Evolutionary conservation across 2,329 filamentous ascomycete species (phyloP).

Genomic region (Trichophyton benhamiae): DNA sequence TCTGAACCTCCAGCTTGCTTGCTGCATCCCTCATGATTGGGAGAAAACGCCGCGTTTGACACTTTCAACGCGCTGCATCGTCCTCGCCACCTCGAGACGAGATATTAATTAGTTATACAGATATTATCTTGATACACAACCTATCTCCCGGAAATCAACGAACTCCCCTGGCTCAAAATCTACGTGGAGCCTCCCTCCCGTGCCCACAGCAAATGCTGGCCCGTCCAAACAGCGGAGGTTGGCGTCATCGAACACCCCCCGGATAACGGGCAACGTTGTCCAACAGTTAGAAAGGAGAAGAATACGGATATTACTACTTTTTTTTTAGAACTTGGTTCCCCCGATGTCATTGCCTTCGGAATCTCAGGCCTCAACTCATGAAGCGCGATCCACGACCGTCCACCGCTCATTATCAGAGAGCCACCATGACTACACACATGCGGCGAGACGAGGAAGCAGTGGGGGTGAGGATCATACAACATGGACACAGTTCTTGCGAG

Average conservation of each 20-base stretch:
- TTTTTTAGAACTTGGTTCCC: background rate
- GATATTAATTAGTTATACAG: background rate
- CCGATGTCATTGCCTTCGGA: background rate
- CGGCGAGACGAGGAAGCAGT: background rate
- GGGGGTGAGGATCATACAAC: slow-evolving; percentile 2
- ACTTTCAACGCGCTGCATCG: background rate
- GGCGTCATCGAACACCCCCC: slow-evolving; percentile 17
- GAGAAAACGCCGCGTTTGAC: background rate
- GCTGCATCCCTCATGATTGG: background rate
- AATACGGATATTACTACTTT: background rate
- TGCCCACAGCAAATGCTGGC: slow-evolving; percentile 24
- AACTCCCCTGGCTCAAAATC: background rate
- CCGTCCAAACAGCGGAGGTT: slow-evolving; percentile 24
- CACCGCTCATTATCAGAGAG: background rate
- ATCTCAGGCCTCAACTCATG: background rate
- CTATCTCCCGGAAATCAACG: background rate
- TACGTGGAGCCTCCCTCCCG: slow-evolving; percentile 17
- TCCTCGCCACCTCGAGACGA: background rate
- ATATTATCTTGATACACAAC: background rate
- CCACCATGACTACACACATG: background rate
- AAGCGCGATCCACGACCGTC: background rate
- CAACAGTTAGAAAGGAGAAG: background rate
- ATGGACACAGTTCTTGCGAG: slow-evolving; percentile 9
- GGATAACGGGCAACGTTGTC: background rate
- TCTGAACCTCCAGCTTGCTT: background rate